Conservation (phyloP, 768 basidiomycete species). For the Pisolithus albus region DNA sequence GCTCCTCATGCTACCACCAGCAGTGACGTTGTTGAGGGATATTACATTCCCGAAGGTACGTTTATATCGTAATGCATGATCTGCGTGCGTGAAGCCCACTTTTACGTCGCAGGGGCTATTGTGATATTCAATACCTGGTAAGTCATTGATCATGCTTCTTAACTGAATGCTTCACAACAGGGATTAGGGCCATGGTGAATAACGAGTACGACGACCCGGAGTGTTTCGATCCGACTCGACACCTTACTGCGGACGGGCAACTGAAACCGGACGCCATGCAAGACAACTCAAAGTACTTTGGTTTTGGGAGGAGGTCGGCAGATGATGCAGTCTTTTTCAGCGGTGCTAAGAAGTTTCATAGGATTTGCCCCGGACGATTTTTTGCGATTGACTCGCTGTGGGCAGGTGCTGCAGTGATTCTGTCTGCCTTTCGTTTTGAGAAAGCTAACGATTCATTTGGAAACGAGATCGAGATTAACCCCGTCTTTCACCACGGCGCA, state of each 20-base stretch:
- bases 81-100: neutral
- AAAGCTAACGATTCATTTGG: constrained; percentile 31
- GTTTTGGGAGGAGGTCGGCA: too few relatives aligned
- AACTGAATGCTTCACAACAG: neutral
- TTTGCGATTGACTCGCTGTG: constrained; percentile 31
- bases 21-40: constrained; percentile 20
- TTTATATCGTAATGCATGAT: neutral
- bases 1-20: constrained; percentile 17
- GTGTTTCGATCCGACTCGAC: too few relatives aligned
- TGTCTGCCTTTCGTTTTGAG: constrained; percentile 32
- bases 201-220: constrained; percentile 17
- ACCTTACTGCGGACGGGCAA: too few relatives aligned
- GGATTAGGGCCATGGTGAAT: constrained; percentile 31
- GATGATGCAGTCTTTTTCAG: constrained; percentile 13
- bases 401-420: constrained; percentile 29
- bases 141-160: neutral
- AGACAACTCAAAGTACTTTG: too few relatives aligned
- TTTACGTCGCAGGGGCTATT: neutral
- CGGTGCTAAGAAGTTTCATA: neutral
- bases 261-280: too few relatives aligned
- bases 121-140: neutral
- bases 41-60: constrained; percentile 18
- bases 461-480: constrained; percentile 30
- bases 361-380: constrained; percentile 3
- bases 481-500: neutral